Base-by-base conservation (phyloP, 2,329 filamentous ascomycete species). In the Chrysoporthe cubensis region DNA sequence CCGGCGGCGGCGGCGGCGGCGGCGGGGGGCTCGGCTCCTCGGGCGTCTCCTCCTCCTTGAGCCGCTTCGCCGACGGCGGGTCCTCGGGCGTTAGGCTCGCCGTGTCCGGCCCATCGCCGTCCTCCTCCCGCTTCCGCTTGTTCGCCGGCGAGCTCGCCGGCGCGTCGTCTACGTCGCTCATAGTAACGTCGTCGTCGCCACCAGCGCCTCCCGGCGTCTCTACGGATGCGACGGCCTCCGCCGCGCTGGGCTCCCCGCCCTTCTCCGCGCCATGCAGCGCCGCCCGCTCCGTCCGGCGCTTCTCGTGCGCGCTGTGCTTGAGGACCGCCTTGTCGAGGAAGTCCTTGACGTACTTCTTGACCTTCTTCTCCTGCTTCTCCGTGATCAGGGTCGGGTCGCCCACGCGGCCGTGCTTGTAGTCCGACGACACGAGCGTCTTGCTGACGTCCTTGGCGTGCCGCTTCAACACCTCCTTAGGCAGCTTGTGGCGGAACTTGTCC, bases 401-500 rank as follows among this genome's bases (percentile, higher is more conserved):
- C 11, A 97, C 94, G n/a, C 93, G 90, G 60, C 89, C 88, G 75
- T 95, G 91, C 78, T 97, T 97, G 81, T 92, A 97, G 77, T 98
- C 95, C 0, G 93, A 96, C 21, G 92, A 88, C 26, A 97, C 94
- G 16, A 98, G 86, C 78, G 95, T 97, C 80, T 97, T 97, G 66
- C 89, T 89, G 59, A 95, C 86, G 78, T 90, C 85, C 73, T 89
- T 88, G 66, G 84, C 85, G 60, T 89, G 84, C 67, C 85, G 85
- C 75, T 90, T 90, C 3, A 90, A 77, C 62, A 90, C 86, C 7
- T 97, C 94, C 75, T 91, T 94, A 4, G 93, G 92, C 32, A 98
- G 88, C 79, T 93, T 94, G 74, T 94, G 87, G 71, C 90, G 91
- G 78, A 94, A 98, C 74, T 93, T 96, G 78, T 95, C 91, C 75